Evolutionary conservation across 139 green algal species (phyloP).

Genomic region (Chlorella sorokiniana): DNA sequence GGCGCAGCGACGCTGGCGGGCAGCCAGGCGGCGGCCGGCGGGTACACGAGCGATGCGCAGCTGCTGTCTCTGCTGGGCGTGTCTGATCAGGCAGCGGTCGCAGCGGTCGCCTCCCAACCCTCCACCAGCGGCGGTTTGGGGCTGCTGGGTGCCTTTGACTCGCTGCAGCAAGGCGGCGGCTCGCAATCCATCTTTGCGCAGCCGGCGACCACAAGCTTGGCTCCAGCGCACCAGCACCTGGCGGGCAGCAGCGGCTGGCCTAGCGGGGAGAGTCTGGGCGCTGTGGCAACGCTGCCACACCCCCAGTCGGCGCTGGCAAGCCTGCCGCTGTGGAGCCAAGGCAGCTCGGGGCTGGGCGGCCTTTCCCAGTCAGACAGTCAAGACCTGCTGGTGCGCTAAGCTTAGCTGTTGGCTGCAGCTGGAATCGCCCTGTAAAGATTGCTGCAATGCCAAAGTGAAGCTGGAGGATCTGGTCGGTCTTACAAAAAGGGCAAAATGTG

Average conservation of each 20-base stretch:
- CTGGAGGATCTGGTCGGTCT: too few species aligned
- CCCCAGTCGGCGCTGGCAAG: constrained; percentile 4
- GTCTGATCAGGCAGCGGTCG: background rate
- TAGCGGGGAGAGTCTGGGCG: background rate
- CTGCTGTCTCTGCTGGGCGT: background rate
- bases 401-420: too few species aligned
- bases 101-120: background rate
- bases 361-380: too few species aligned
- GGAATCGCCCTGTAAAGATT: too few species aligned
- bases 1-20: background rate
- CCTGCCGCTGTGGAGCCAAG: background rate
- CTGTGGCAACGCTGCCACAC: background rate
- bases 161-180: constrained; percentile 2
- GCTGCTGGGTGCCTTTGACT: constrained; percentile 4
- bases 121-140: background rate
- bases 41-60: background rate
- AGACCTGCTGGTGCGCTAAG: constrained; percentile 5
- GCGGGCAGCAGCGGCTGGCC: background rate
- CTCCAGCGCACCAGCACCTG: background rate
- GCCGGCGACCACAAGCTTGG: background rate
- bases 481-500: too few species aligned
- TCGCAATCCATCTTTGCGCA: background rate
- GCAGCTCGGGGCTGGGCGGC: background rate
- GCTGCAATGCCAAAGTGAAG: too few species aligned
- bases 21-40: background rate